These are phyloP conservation scores for Emericellopsis atlantica DNA, from an alignment of 2,329 filamentous ascomycete genomes.

Conservation along the genomic window DNA sequence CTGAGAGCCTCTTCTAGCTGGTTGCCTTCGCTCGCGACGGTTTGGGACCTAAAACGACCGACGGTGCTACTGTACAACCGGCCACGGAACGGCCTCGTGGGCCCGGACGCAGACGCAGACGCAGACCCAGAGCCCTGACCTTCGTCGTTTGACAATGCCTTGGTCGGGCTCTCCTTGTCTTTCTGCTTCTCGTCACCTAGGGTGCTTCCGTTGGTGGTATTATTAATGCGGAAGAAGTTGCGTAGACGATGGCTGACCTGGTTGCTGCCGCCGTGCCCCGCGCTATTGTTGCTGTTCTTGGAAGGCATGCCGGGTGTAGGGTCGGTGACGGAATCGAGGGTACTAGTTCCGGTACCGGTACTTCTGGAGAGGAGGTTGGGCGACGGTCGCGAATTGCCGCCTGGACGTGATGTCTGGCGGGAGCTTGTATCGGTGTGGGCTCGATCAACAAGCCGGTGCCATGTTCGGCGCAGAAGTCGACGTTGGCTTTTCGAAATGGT, in stretches of 20 bases:
- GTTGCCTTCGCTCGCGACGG: conserved; percentile 86
- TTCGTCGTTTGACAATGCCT: background rate
- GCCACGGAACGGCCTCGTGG: conserved; percentile 52
- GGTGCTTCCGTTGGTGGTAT: conserved; percentile 22
- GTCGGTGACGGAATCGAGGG: background rate
- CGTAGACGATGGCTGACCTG: conserved; percentile 58
- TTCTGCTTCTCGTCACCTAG: conserved; percentile 21
- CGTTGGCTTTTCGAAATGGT: conserved; percentile 3
- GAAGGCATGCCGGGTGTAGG: conserved; percentile 2
- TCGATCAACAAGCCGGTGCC: conserved; percentile 22
- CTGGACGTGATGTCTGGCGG: background rate
- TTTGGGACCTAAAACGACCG: conserved; percentile 77
- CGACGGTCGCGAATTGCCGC: background rate
- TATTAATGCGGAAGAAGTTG: conserved; percentile 61
- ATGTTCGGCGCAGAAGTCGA: conserved; percentile 17
- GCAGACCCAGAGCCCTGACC: too few relatives aligned
- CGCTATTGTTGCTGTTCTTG: conserved; percentile 30
- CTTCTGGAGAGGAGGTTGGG: background rate
- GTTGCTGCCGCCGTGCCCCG: conserved; percentile 32
- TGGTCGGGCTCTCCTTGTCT: conserved; percentile 8
- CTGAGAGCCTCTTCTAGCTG: conserved; percentile 79
- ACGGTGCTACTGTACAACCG: conserved; percentile 80
- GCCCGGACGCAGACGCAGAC: background rate
- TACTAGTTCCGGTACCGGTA: too few relatives aligned
- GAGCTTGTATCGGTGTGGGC: background rate